Evolutionary conservation across 1,139 yeast species (phyloP).

Genomic region (Blastobotrys ciferrii): DNA sequence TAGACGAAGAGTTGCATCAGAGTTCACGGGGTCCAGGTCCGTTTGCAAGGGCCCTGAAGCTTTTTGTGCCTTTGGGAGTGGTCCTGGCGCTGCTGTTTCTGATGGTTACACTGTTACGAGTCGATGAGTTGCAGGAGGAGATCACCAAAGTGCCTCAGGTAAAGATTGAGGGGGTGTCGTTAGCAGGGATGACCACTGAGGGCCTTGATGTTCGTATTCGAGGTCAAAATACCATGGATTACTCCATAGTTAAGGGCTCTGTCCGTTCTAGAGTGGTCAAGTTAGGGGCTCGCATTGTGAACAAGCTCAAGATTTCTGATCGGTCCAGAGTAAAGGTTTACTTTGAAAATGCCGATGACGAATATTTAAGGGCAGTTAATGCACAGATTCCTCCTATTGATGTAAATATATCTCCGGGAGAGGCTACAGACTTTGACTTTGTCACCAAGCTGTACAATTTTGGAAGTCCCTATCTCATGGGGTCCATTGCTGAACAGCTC

Average conservation of each 20-base stretch:
- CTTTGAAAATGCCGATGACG: conserved; percentile 18
- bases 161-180: conserved; percentile 16
- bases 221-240: conserved; percentile 22
- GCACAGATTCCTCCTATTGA: conserved; percentile 26
- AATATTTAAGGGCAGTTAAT: conserved; percentile 23
- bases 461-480: conserved; percentile 27
- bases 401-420: conserved; percentile 20
- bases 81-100: conserved; percentile 1
- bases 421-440: conserved; percentile 25
- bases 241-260: conserved; percentile 19
- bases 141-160: conserved; percentile 22
- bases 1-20: not conserved
- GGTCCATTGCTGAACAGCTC: conserved; percentile 23
- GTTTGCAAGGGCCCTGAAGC: not conserved
- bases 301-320: conserved; percentile 18
- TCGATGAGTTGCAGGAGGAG: conserved; percentile 24
- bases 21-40: not conserved
- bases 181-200: conserved; percentile 21
- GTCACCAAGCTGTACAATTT: conserved; percentile 27
- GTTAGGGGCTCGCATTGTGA: conserved; percentile 16
- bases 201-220: conserved; percentile 22
- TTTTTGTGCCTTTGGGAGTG: not conserved
- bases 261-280: conserved; percentile 18
- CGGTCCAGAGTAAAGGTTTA: conserved; percentile 20
- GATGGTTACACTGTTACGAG: conserved; percentile 7